phyloP scores from a whole-genome alignment of 495 filamentous ascomycete species.

The Extremus antarcticus region DNA sequence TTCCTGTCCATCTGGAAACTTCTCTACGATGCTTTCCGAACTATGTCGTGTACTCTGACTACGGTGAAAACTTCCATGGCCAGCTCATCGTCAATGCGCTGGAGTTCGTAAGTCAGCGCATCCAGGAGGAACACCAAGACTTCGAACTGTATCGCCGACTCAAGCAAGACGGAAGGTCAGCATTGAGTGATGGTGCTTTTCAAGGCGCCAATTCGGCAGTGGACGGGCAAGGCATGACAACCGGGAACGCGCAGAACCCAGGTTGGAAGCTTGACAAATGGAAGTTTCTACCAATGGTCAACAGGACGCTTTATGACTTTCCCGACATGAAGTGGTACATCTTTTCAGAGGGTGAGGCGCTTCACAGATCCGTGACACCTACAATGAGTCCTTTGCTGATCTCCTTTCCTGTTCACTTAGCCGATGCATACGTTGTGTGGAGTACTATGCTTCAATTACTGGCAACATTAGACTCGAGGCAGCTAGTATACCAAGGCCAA shows the following conservation, averaged over 20 bases:
- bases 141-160: background rate
- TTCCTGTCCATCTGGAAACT: background rate
- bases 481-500: conserved; percentile 44
- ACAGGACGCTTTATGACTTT: conserved; percentile 32
- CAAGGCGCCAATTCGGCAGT: background rate
- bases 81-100: background rate
- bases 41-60: conserved; percentile 1
- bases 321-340: conserved; percentile 52
- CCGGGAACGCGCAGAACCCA: conserved; percentile 3
- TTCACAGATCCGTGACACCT: background rate
- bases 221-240: background rate
- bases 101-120: background rate
- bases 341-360: conserved; percentile 47
- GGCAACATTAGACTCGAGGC: conserved; percentile 34
- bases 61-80: background rate
- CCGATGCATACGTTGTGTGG: conserved; percentile 58
- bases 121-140: background rate
- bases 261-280: conserved; percentile 56
- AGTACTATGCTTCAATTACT: conserved; percentile 48
- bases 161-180: background rate
- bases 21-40: background rate
- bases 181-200: background rate
- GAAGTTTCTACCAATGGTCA: conserved; percentile 61
- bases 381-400: background rate
- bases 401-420: background rate